phyloP scores from a whole-genome alignment of 495 filamentous ascomycete genomes.

The Bryoglossum gracile region DNA sequence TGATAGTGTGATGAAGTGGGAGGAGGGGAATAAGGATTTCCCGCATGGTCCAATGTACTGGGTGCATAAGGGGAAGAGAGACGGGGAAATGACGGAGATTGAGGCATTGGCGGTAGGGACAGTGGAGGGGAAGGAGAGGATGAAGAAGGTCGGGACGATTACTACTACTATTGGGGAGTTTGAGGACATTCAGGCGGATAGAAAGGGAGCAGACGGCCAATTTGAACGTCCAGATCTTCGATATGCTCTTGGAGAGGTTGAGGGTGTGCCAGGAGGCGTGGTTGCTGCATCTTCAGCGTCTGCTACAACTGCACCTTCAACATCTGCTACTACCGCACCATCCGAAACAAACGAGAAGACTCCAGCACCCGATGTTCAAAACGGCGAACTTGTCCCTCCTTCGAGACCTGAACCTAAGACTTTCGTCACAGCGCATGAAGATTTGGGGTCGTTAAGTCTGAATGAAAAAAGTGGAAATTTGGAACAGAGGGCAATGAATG shows the following conservation, averaged over 20 bases:
- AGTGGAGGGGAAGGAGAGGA: constrained; percentile 28
- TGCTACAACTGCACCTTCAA: background rate
- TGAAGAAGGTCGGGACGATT: constrained; percentile 37
- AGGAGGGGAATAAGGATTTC: constrained; percentile 38
- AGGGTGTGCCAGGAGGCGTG: background rate
- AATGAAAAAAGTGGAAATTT: constrained; percentile 15
- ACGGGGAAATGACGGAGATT: constrained; percentile 33
- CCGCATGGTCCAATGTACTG: constrained; percentile 44
- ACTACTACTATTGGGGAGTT: constrained; percentile 19
- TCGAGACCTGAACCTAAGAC: constrained; percentile 14
- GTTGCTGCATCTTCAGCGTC: background rate
- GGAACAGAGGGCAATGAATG: background rate
- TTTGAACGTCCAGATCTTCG: background rate
- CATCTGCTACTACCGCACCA: background rate
- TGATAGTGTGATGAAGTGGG: constrained; percentile 39
- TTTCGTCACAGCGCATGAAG: constrained; percentile 17
- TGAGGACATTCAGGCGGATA: background rate
- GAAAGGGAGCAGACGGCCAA: background rate
- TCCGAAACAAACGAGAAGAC: background rate
- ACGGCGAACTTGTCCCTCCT: constrained; percentile 10
- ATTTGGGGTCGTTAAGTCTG: constrained; percentile 13
- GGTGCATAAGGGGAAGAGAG: constrained; percentile 33
- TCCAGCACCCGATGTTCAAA: constrained; percentile 1
- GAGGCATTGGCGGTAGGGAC: constrained; percentile 41
- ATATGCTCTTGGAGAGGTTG: background rate